Conservation (phyloP, 768 basidiomycete species). For the Boletus vinaceobasis region DNA sequence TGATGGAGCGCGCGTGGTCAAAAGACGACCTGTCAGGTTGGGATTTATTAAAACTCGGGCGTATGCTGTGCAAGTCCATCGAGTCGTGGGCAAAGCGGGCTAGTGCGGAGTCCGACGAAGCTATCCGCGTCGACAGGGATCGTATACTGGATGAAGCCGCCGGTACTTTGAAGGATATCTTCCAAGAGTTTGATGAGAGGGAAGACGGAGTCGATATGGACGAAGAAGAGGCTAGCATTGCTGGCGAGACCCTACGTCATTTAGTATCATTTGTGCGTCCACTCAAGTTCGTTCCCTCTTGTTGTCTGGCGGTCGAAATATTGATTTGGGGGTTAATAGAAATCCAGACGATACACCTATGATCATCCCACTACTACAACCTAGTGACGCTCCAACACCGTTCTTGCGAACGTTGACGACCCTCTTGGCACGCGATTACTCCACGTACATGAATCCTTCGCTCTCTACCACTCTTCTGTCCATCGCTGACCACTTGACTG, state of each 20-base stretch:
- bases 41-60: conserved; percentile 60
- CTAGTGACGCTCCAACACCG: conserved; percentile 53
- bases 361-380: conserved; percentile 52
- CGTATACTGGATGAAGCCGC: conserved; percentile 67
- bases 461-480: conserved; percentile 62
- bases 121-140: conserved; percentile 40
- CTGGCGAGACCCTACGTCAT: conserved; percentile 59
- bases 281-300: conserved; percentile 46
- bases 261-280: conserved; percentile 56
- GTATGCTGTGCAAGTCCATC: conserved; percentile 50
- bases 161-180: conserved; percentile 65
- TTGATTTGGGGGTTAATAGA: conserved; percentile 30
- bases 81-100: conserved; percentile 53
- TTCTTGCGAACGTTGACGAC: conserved; percentile 60
- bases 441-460: conserved; percentile 53
- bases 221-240: conserved; percentile 63
- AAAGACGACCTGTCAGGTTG: conserved; percentile 65
- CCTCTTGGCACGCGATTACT: conserved; percentile 61
- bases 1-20: conserved; percentile 73
- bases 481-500: conserved; percentile 67
- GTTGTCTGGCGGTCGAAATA: not conserved
- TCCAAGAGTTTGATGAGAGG: conserved; percentile 67
- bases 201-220: conserved; percentile 56
- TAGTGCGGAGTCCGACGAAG: conserved; percentile 27
- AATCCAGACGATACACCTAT: conserved; percentile 43